Evolutionary conservation across 1,284 basidiomycete species (phyloP).

Genomic region (Tilletia setariae): DNA sequence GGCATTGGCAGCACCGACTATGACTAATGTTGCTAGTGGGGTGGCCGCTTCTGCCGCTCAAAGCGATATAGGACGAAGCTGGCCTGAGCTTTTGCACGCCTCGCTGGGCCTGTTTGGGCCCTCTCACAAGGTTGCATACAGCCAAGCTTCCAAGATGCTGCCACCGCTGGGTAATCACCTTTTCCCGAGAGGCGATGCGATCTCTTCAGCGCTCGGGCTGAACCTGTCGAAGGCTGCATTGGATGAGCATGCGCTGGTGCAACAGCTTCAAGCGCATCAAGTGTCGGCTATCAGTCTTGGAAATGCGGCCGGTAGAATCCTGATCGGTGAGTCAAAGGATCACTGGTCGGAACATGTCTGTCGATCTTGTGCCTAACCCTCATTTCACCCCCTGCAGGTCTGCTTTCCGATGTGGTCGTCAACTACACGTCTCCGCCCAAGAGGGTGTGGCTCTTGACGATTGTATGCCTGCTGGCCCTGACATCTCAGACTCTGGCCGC

Average conservation of each 20-base stretch:
- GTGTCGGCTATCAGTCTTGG: slow-evolving; percentile 73
- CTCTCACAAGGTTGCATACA: not conserved
- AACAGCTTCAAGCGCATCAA: slow-evolving; percentile 70
- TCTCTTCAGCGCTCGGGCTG: not conserved
- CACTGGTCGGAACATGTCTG: not conserved
- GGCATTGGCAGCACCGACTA: not conserved
- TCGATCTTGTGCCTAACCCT: not conserved
- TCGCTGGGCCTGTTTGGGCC: not conserved
- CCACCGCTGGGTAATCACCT: not conserved
- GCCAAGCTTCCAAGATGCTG: not conserved
- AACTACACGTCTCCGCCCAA: slow-evolving; percentile 8
- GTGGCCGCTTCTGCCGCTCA: not conserved
- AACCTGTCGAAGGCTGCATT: not conserved
- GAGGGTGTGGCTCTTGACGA: slow-evolving; percentile 40
- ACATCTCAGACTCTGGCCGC: slow-evolving; percentile 46
- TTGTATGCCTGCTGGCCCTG: slow-evolving; percentile 42
- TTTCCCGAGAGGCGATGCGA: slow-evolving; percentile 32
- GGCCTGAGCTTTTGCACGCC: not conserved
- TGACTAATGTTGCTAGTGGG: not conserved
- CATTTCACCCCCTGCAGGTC: not conserved
- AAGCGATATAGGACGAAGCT: not conserved
- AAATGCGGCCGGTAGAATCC: slow-evolving; percentile 76
- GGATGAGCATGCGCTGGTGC: slow-evolving; percentile 59
- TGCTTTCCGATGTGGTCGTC: slow-evolving; percentile 12
- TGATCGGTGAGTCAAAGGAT: slow-evolving; percentile 63